Conservation (phyloP, 140 eudicot genomes). For the Bidens hawaiensis region DNA sequence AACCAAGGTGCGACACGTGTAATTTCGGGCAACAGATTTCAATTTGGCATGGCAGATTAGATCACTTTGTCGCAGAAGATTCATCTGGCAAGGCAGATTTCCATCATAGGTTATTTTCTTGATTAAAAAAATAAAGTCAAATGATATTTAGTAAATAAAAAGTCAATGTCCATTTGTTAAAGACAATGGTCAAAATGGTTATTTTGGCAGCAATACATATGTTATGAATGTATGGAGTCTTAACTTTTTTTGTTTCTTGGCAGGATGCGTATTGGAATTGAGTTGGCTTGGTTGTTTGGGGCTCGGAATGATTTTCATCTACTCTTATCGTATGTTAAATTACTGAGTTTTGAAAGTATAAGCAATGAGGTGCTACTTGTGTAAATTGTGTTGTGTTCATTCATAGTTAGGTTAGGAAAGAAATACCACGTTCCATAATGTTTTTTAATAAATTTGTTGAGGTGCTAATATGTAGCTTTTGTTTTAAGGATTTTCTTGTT, state of each 20-base stretch:
- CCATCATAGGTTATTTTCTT: too few relatives aligned
- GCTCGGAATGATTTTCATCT: neutral
- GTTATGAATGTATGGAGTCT: neutral
- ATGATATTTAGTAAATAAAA: too few relatives aligned
- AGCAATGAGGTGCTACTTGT: constrained; percentile 2
- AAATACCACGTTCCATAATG: neutral
- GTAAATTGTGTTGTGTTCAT: constrained; percentile 23
- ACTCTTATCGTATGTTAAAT: neutral
- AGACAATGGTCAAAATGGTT: too few relatives aligned
- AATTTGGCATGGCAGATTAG: too few relatives aligned
- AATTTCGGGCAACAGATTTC: too few relatives aligned
- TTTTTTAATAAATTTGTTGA: neutral
- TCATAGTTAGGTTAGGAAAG: constrained; percentile 17
- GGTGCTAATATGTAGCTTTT: constrained; percentile 9
- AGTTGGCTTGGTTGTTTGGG: constrained; percentile 11
- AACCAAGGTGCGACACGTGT: too few relatives aligned
- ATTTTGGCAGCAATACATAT: too few relatives aligned
- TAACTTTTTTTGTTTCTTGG: constrained; percentile 3
- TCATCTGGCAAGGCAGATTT: too few relatives aligned
- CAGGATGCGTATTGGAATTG: constrained; percentile 29
- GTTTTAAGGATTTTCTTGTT: neutral
- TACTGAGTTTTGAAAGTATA: neutral
- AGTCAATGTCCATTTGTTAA: too few relatives aligned
- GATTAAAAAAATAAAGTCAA: too few relatives aligned
- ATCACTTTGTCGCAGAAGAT: too few relatives aligned